Evolutionary conservation across 1,284 basidiomycete species (phyloP).

Genomic region (Chalciporus sp.): DNA sequence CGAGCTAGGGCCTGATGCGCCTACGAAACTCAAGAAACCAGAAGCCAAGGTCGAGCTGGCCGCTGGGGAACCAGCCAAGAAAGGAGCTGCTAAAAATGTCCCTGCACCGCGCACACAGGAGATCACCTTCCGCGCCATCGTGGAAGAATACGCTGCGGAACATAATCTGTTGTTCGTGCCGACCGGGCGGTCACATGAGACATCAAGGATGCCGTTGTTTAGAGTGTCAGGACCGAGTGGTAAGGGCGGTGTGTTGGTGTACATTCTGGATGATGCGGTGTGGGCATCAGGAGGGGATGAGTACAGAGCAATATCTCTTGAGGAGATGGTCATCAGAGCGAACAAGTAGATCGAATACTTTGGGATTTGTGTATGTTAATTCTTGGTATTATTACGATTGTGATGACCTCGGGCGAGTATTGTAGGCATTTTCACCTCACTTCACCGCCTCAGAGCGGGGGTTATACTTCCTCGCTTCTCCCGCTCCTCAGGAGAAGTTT

Average conservation of each 20-base stretch:
- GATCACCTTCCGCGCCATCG: slow-evolving; percentile 89
- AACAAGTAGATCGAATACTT: slow-evolving; percentile 26
- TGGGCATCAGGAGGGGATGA: slow-evolving; percentile 69
- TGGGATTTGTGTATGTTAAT: neutral
- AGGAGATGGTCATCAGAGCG: slow-evolving; percentile 72
- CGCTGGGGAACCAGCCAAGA: slow-evolving; percentile 20
- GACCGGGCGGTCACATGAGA: slow-evolving; percentile 78
- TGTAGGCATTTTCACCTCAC: too few species aligned
- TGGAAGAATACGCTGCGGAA: slow-evolving; percentile 83
- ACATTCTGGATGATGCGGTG: slow-evolving; percentile 86
- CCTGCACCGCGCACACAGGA: slow-evolving; percentile 57
- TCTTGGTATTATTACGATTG: neutral
- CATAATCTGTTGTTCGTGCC: slow-evolving; percentile 91
- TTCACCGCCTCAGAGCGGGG: too few species aligned
- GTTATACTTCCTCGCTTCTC: too few species aligned
- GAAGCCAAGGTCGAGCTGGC: slow-evolving; percentile 51
- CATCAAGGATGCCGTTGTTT: slow-evolving; percentile 85
- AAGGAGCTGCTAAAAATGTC: slow-evolving; percentile 20
- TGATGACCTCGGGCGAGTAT: neutral
- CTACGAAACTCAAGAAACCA: slow-evolving; percentile 66
- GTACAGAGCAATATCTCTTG: slow-evolving; percentile 63
- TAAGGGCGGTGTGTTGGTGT: slow-evolving; percentile 82
- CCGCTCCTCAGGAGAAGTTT: too few species aligned
- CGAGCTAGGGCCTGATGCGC: slow-evolving; percentile 76
- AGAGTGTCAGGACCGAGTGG: slow-evolving; percentile 83